Evolutionary conservation across 176 grass and related monocot species (phyloP), one percentile per base, ranked within the genome.

Genomic region (Zoysia pacifica): DNA sequence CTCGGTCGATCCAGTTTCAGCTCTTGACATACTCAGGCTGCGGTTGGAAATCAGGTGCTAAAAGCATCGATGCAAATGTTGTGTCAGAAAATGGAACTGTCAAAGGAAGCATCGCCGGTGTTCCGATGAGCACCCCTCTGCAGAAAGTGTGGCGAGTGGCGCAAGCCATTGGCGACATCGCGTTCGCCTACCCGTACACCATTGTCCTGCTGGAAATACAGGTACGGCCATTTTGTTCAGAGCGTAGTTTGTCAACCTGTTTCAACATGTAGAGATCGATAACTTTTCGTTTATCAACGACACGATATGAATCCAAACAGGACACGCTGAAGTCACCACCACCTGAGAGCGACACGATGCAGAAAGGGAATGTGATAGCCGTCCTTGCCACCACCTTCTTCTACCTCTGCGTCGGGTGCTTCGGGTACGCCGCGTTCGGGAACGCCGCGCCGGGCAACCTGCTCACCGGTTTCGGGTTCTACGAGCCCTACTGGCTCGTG

Each of bases 401-500:
- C 90, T 95, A 95, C 80, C 84, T 95, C 39, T 85, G 75, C 56
- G 86, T 86, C 9, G 75, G 74, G 0, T 92, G 93, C 70, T 92
- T 92, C 68, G 89, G 93, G 4, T 92, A 95, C 67, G 81, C 89
- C 2, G 89, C 89, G 70, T 95, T 92, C 71, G 93, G 93, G 12
- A 16, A 92, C 63, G 81, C 86, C 1, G 83, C 78, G 16, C 90
- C 87, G 5, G 93, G 93, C 4, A 92, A 95, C 76, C 79, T 95
- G 37, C 85, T 95, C 52, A 91, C 93, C 11, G 93, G 93, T 13
- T 95, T 95, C 44, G 93, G 86, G 58, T 92, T 94, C 81, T 90
- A 89, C 62, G 89, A 92, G 69, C 87, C 89, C 0, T 92, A 85
- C 73, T 95, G 93, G 93, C 93, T 95, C 64, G 49, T 95, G 0